Percentiles rank a stretch among this genome's conserved stretches.
Evolutionary conservation across 2,329 filamentous ascomycete genomes (phyloP).

Genomic region (Plenodomus lindquistii): DNA sequence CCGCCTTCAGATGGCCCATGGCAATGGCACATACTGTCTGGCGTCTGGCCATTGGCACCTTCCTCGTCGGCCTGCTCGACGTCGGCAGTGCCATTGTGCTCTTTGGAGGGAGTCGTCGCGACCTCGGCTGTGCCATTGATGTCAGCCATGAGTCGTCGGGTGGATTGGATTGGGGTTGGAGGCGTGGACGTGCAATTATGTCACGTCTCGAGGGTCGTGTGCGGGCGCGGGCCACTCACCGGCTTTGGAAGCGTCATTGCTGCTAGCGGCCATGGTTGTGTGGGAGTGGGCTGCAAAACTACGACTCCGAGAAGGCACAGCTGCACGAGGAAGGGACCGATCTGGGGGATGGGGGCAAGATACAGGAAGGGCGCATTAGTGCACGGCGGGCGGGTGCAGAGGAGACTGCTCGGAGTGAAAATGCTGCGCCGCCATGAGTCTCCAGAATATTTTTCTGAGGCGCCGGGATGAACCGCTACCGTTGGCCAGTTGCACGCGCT

Average conservation of each 20-base stretch:
- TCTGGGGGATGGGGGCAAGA: constrained; percentile 22
- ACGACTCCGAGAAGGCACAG: constrained; percentile 23
- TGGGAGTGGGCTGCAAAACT: constrained; percentile 11
- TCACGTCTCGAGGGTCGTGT: constrained; percentile 6
- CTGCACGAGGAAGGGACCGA: constrained; percentile 28
- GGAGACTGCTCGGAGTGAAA: neutral
- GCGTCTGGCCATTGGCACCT: constrained; percentile 30
- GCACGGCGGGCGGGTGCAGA: constrained; percentile 22
- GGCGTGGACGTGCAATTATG: neutral
- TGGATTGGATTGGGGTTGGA: no score
- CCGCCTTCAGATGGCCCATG: neutral
- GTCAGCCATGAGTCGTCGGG: constrained; percentile 27
- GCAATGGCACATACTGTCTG: constrained; percentile 34
- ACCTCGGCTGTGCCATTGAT: constrained; percentile 22
- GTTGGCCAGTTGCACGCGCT: constrained; percentile 13
- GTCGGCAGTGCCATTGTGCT: constrained; percentile 24
- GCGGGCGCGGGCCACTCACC: constrained; percentile 33
- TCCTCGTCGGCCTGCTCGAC: constrained; percentile 31
- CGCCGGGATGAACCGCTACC: constrained; percentile 27
- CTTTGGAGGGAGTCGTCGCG: constrained; percentile 27
- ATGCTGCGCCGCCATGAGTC: constrained; percentile 6
- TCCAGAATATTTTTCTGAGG: constrained; percentile 35
- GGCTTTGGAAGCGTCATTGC: constrained; percentile 44
- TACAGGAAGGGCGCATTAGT: constrained; percentile 41
- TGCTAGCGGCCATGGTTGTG: constrained; percentile 39